These are phyloP conservation scores for Mortierella sp. DNA, from an alignment of 371 early-diverging fungal genomes.

Conservation along the genomic window DNA sequence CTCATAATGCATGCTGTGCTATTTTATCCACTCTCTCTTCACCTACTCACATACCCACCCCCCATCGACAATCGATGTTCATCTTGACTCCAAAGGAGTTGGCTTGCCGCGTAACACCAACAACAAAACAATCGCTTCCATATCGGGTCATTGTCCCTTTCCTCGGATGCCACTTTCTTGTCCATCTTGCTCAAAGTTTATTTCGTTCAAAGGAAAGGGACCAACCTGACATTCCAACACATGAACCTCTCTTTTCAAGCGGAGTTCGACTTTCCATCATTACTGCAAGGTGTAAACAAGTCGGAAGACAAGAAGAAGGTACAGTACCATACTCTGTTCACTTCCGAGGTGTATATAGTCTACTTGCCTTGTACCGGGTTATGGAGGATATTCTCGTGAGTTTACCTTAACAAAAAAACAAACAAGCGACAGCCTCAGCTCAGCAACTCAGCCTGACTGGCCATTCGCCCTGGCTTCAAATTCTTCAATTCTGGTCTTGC, in stretches of 20 bases:
- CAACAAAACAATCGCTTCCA: not conserved
- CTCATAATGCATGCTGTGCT: not conserved
- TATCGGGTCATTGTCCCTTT: not conserved
- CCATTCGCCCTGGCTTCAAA: not conserved
- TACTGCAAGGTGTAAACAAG: not conserved
- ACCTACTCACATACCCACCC: not conserved
- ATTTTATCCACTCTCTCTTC: not conserved
- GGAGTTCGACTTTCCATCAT: not conserved
- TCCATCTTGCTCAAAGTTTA: constrained; percentile 7
- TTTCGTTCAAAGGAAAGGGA: not conserved
- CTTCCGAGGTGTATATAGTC: not conserved
- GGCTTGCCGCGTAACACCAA: too few species aligned
- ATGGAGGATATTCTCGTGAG: not conserved
- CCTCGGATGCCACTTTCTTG: constrained; percentile 15
- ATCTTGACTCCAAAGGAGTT: too few species aligned
- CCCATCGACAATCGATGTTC: not conserved
- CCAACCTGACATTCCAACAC: not conserved
- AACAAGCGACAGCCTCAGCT: not conserved
- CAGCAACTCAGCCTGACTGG: constrained; percentile 2
- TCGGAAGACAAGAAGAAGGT: not conserved
- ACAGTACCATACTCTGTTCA: not conserved
- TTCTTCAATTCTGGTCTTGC: not conserved
- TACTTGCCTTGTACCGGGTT: not conserved
- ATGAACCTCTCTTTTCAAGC: not conserved
- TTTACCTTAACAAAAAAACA: not conserved